Base-by-base conservation (phyloP, 306 rosid species). In the Bauhinia variegata region DNA sequence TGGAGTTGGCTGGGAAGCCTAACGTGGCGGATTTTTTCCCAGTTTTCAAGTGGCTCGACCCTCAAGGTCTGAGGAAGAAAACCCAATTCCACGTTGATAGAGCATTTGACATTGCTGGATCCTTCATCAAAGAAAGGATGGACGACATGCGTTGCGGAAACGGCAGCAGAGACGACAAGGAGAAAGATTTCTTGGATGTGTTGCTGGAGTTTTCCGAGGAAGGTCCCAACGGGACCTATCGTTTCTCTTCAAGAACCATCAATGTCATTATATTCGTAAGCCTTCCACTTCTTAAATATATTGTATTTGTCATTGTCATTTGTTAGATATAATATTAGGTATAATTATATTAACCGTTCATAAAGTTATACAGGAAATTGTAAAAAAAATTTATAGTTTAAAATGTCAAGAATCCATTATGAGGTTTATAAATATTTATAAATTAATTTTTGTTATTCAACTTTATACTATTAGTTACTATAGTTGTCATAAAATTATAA, bases 1-100 rank as follows among this genome's bases (percentile, higher is more conserved):
- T 85, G 97, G 92, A 92, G 72, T 70, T 70, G 23, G 90, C 95
- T 15, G 97, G 96, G 63, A 89, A 85, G 66, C 96, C 96, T 0
- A 89, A 92, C 11, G 65, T 84, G 16, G 96, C 97, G 0, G 97
- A 92, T 70, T 92, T 83, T 52, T 63, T 89, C 14, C 95, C 90
- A 0, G 8, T 71, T 19, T 28, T 89, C 7, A 80, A 78, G 76
- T 67, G 92, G 80, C 7, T 89, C 23, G 97, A 92, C 31, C 97
- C 95, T 5, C 97, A 92, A 42, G 81, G 96, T 9, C 71, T 89
- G 6, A 78, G 96, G 75, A 85, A 77, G 43, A 87, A 76, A 11
- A 89, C 96, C 0, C 92, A 87, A 1, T 87, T 74, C 19, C 97
- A 89, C 6, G 89, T 89, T 5, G 80, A 87, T 6, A 13, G 49